Evolutionary conservation across 148 eudicot species (phyloP).

Genomic region (Camellia sinensis): DNA sequence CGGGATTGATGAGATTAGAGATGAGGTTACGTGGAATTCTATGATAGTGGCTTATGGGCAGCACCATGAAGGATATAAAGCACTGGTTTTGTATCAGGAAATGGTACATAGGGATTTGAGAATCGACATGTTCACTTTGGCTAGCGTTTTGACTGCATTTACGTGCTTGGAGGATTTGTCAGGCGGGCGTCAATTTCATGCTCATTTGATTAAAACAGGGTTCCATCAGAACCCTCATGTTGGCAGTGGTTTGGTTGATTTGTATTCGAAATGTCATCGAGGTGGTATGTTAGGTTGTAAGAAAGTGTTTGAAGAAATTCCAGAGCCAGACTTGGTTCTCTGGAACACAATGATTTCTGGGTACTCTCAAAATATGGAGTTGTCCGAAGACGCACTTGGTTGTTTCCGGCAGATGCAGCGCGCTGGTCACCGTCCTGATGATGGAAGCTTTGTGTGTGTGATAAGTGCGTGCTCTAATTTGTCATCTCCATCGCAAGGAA

Average conservation of each 20-base stretch:
- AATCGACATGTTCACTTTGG: slow-evolving; percentile 76
- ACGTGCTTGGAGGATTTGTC: slow-evolving; percentile 53
- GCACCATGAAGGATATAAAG: slow-evolving; percentile 48
- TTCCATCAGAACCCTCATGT: slow-evolving; percentile 61
- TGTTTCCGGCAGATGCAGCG: slow-evolving; percentile 61
- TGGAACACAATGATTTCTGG: slow-evolving; percentile 90
- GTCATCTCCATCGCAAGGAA: slow-evolving; percentile 71
- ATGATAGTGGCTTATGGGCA: slow-evolving; percentile 78
- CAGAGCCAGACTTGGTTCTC: slow-evolving; percentile 63
- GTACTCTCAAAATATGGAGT: slow-evolving; percentile 57
- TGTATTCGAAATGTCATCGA: slow-evolving; percentile 62
- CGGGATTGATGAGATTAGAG: slow-evolving; percentile 46
- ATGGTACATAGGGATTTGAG: slow-evolving; percentile 47
- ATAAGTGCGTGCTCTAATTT: slow-evolving; percentile 64
- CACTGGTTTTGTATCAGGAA: slow-evolving; percentile 59
- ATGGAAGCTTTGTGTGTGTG: slow-evolving; percentile 74
- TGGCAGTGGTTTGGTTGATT: slow-evolving; percentile 75
- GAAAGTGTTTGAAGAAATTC: slow-evolving; percentile 56
- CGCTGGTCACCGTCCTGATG: slow-evolving; percentile 58
- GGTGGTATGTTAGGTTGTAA: slow-evolving; percentile 40
- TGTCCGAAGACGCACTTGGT: slow-evolving; percentile 51
- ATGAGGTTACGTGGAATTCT: slow-evolving; percentile 84
- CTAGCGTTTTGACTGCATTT: slow-evolving; percentile 80
- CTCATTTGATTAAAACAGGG: slow-evolving; percentile 61
- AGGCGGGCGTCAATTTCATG: slow-evolving; percentile 81